phyloP scores from a whole-genome alignment of 768 basidiomycete genomes.

The Xanthoconium purpureum region DNA sequence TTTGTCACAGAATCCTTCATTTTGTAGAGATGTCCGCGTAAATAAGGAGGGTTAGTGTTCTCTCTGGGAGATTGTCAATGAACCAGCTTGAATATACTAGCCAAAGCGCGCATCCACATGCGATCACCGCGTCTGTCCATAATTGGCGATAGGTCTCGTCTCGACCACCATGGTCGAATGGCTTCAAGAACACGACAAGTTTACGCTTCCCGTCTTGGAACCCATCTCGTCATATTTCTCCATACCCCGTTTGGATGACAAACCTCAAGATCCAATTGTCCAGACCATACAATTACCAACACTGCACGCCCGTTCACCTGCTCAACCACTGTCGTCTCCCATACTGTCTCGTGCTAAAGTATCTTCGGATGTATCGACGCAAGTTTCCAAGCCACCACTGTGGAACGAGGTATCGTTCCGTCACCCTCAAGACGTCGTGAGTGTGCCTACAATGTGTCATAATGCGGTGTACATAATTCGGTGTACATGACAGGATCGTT shows the following conservation, averaged over 20 bases:
- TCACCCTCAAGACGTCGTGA: slow-evolving; percentile 9
- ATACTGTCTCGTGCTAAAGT: background rate
- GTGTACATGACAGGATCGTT: slow-evolving; percentile 38
- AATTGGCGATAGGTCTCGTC: too few relatives aligned
- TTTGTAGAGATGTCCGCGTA: slow-evolving; percentile 27
- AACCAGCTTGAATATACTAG: too few relatives aligned
- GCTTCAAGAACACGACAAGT: slow-evolving; percentile 16
- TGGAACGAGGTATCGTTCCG: slow-evolving; percentile 19
- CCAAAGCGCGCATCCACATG: too few relatives aligned
- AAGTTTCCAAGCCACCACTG: slow-evolving; percentile 2
- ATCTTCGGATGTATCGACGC: background rate
- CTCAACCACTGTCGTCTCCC: background rate
- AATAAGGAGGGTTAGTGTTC: too few relatives aligned
- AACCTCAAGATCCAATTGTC: slow-evolving; percentile 77
- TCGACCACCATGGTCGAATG: too few relatives aligned
- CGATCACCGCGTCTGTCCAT: too few relatives aligned
- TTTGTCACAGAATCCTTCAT: slow-evolving; percentile 25
- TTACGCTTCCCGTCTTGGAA: slow-evolving; percentile 31
- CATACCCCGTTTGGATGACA: slow-evolving; percentile 62
- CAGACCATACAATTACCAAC: slow-evolving; percentile 42
- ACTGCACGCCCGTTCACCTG: background rate
- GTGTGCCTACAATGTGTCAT: slow-evolving; percentile 4
- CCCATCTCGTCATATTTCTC: slow-evolving; percentile 50
- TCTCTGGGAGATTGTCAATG: too few relatives aligned
- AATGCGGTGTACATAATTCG: slow-evolving; percentile 2